Evolutionary conservation across 2,329 filamentous ascomycete genomes (phyloP), one percentile per base, ranked within the genome.

Genomic region (Boeremia lycopersici): DNA sequence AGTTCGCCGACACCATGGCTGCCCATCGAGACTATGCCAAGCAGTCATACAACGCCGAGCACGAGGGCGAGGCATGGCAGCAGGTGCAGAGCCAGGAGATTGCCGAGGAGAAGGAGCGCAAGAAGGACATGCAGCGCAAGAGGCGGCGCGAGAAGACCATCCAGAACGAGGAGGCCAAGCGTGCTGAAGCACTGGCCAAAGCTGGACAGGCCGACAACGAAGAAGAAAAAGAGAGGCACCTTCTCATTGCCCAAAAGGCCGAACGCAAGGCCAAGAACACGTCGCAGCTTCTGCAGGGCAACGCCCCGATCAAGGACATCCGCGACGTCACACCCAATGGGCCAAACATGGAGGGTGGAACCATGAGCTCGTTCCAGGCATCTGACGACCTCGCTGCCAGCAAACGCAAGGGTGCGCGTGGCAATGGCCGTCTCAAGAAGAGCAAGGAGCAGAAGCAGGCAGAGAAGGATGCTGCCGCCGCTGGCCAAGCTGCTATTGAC

Each of bases 111-210:
- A 99, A 99, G 78, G 95, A 99, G 77, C 91, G 95, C 62, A 99
- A 99, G 81, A 99, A 99, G 80, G 95, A 99, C 71, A 98, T 99
- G 91, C 95, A 99, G 74, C 89, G 95, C 60, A 99, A 98, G 79
- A 86, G 95, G 56, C 88, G 95, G 38, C 89, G 95, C 15, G 93
- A 98, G 74, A 97, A 97, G 82, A 92, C 92, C 4, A 89, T 96
- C 56, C 93, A 92, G 6, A 89, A 96, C 66, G 93, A 97, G 67
- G 81, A 82, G 72, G 88, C 92, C 72, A 95, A 96, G 78, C 90
- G 95, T 60, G 86, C 89, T 3, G 85, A 89, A 62, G 90, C 91
- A 4, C 81, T 96, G 39, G 87, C 89, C 59, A 89, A 89, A 62
- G 91, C 93, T 9, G 84, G 89, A 54, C 85, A 88, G 48, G 89